These are phyloP conservation scores for Peronospora tabacina DNA, from an alignment of 352 stramenopile genomes.

Conservation along the genomic window DNA sequence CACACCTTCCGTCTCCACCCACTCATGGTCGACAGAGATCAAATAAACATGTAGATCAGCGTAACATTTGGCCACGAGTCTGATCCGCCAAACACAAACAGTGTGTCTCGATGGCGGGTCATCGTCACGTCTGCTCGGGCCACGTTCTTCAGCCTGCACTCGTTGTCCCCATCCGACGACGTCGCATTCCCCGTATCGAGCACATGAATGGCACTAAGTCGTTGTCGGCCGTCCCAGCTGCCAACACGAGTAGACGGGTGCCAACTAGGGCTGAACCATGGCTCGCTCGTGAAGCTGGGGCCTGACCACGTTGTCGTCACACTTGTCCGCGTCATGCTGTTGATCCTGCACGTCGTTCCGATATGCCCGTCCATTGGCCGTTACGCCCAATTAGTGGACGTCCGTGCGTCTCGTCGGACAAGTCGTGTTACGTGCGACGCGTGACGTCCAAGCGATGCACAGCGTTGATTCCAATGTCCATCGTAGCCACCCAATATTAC, in stretches of 20 bases:
- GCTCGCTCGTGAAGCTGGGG: slow-evolving; percentile 88
- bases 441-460: slow-evolving; percentile 87
- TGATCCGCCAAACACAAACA: slow-evolving; percentile 93
- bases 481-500: slow-evolving; percentile 93
- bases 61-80: slow-evolving; percentile 92
- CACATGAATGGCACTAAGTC: slow-evolving; percentile 94
- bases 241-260: slow-evolving; percentile 88
- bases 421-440: slow-evolving; percentile 56
- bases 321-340: slow-evolving; percentile 81
- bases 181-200: slow-evolving; percentile 85
- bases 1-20: slow-evolving; percentile 50
- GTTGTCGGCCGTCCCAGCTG: slow-evolving; percentile 89
- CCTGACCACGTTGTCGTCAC: slow-evolving; percentile 66
- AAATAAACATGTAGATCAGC: slow-evolving; percentile 92
- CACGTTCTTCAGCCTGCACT: slow-evolving; percentile 6
- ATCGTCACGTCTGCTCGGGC: slow-evolving; percentile 93
- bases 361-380: slow-evolving; percentile 93
- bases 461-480: slow-evolving; percentile 89
- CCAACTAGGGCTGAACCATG: slow-evolving; percentile 90
- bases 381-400: slow-evolving; percentile 83
- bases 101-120: slow-evolving; percentile 79
- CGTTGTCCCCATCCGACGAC: slow-evolving; percentile 75
- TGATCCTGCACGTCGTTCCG: slow-evolving; percentile 94
- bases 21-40: slow-evolving; percentile 48
- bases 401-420: slow-evolving; percentile 38